phyloP scores from a whole-genome alignment of 768 basidiomycete species.

The Boletus sp. region DNA sequence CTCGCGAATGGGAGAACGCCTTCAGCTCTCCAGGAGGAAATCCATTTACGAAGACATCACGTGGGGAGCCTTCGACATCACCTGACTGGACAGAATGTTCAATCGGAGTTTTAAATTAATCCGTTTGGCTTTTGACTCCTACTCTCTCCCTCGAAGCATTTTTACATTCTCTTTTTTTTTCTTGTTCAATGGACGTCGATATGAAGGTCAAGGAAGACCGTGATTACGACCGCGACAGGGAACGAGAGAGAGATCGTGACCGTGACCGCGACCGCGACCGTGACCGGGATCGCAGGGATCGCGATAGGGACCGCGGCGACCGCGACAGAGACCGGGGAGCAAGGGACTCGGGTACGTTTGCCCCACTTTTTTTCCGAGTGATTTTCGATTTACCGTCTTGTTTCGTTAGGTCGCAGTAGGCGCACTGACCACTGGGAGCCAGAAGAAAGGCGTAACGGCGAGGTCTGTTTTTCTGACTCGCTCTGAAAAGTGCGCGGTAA shows the following conservation, averaged over 20 bases:
- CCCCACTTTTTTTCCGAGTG: background rate
- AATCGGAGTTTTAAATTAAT: slow-evolving; percentile 20
- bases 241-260: slow-evolving; percentile 43
- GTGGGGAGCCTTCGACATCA: too few species aligned
- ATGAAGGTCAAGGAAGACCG: slow-evolving; percentile 77
- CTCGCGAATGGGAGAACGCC: too few species aligned
- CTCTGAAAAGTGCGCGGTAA: background rate
- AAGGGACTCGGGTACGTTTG: slow-evolving; percentile 56
- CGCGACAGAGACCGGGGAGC: slow-evolving; percentile 43
- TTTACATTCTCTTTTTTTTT: background rate
- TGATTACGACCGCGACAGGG: slow-evolving; percentile 59
- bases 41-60: too few species aligned
- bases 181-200: slow-evolving; percentile 67
- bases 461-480: slow-evolving; percentile 44
- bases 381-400: background rate
- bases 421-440: slow-evolving; percentile 82
- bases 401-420: slow-evolving; percentile 42
- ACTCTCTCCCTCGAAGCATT: background rate
- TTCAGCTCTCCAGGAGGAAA: too few species aligned
- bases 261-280: slow-evolving; percentile 36
- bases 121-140: slow-evolving; percentile 10
- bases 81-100: slow-evolving; percentile 12
- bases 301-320: slow-evolving; percentile 44
- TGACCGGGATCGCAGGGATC: slow-evolving; percentile 42
- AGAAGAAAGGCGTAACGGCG: slow-evolving; percentile 69